Evolutionary conservation across 441 rosid genomes (phyloP).

Genomic region (Populus hybrid): DNA sequence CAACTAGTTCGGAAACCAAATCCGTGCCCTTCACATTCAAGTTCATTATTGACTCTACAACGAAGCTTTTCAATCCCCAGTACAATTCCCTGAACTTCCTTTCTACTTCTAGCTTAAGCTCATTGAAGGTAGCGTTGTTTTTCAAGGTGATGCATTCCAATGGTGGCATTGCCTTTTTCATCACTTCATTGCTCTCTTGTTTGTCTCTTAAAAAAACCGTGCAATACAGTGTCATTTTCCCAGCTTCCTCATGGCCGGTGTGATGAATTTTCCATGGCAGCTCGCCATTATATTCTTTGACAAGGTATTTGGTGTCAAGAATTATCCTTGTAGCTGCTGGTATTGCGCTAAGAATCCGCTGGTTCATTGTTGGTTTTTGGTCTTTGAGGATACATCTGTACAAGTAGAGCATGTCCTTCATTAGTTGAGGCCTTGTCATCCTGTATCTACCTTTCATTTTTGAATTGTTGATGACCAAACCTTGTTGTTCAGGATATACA

Average conservation of each 20-base stretch:
- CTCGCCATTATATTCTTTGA: slow-evolving; percentile 53
- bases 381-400: slow-evolving; percentile 57
- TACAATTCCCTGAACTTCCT: slow-evolving; percentile 62
- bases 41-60: slow-evolving; percentile 39
- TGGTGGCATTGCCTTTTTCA: slow-evolving; percentile 36
- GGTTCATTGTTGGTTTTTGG: slow-evolving; percentile 34
- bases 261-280: slow-evolving; percentile 24
- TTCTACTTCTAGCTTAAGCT: slow-evolving; percentile 60
- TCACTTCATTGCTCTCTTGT: slow-evolving; percentile 19
- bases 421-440: slow-evolving; percentile 58
- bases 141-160: slow-evolving; percentile 56
- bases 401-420: slow-evolving; percentile 58
- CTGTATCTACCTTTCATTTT: slow-evolving; percentile 39
- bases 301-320: slow-evolving; percentile 64
- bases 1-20: slow-evolving; percentile 36
- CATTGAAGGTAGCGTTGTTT: slow-evolving; percentile 56
- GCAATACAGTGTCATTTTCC: slow-evolving; percentile 55
- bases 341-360: slow-evolving; percentile 45
- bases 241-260: slow-evolving; percentile 25
- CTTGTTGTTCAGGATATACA: slow-evolving; percentile 39
- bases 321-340: slow-evolving; percentile 57
- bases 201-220: slow-evolving; percentile 37
- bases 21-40: slow-evolving; percentile 36
- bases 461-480: slow-evolving; percentile 31
- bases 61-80: slow-evolving; percentile 61